These are phyloP conservation scores for Xenoacremonium recifei DNA, from an alignment of 2,329 filamentous ascomycete species.

Conservation along the genomic window DNA sequence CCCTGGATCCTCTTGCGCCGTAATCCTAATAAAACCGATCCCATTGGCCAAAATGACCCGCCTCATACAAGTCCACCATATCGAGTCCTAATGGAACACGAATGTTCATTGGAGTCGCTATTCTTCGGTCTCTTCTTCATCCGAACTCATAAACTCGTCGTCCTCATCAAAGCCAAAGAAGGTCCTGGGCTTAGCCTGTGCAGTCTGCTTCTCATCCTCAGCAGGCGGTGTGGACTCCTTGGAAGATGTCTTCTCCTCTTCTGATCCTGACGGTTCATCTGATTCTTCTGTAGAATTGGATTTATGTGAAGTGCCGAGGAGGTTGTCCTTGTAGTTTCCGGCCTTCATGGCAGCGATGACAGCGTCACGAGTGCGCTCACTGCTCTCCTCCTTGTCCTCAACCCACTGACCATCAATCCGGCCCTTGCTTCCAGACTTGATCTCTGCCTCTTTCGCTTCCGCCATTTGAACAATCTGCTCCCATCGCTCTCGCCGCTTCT, in stretches of 20 bases:
- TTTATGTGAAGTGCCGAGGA: slow-evolving; percentile 51
- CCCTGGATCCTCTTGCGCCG: slow-evolving; percentile 21
- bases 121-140: slow-evolving; percentile 53
- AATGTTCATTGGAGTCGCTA: slow-evolving; percentile 8
- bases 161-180: slow-evolving; percentile 81
- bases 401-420: slow-evolving; percentile 89
- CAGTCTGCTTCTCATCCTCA: slow-evolving; percentile 39
- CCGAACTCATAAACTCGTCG: slow-evolving; percentile 70
- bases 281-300: slow-evolving; percentile 39
- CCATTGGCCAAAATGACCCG: slow-evolving; percentile 17
- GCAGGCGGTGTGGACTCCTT: slow-evolving; percentile 50
- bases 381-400: slow-evolving; percentile 88
- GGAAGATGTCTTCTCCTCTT: slow-evolving; percentile 41
- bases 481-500: slow-evolving; percentile 80
- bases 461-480: slow-evolving; percentile 83
- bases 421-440: slow-evolving; percentile 69
- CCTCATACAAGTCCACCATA: too few species aligned
- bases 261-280: slow-evolving; percentile 26
- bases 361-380: slow-evolving; percentile 76
- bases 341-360: slow-evolving; percentile 69
- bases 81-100: neutral
- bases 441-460: slow-evolving; percentile 79
- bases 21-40: slow-evolving; percentile 19
- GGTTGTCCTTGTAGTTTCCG: slow-evolving; percentile 60
- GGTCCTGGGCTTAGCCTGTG: slow-evolving; percentile 40